Percentiles rank a stretch among this genome's conserved stretches.
Evolutionary conservation across 75 land plant species (phyloP).

Genomic region (Selaginella tamariscina): DNA sequence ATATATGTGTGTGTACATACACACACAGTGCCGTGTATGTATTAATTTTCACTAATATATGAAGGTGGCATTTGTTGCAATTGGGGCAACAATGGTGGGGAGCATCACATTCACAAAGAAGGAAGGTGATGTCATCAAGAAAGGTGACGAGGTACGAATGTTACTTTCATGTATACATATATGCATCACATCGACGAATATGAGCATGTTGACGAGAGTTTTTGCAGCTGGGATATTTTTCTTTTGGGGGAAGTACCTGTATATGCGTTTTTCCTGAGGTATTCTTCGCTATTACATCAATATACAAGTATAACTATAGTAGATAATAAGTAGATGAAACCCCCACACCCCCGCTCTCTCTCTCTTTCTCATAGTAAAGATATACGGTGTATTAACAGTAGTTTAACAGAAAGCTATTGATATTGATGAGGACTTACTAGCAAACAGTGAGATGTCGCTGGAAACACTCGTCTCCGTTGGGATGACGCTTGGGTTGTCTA

Average conservation of each 20-base stretch:
- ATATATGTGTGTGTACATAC: no score
- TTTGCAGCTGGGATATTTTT: constrained; percentile 84
- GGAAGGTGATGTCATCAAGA: constrained; percentile 50
- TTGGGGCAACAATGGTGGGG: constrained; percentile 98
- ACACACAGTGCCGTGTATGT: no score
- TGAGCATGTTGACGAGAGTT: neutral
- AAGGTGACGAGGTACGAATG: constrained; percentile 86
- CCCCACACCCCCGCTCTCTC: no score
- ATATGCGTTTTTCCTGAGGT: constrained; percentile 88
- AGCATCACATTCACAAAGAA: constrained; percentile 58
- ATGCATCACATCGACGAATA: neutral
- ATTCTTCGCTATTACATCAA: constrained; percentile 3
- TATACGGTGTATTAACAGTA: neutral
- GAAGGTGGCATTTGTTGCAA: constrained; percentile 90
- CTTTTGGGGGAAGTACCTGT: constrained; percentile 92
- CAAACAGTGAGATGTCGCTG: constrained; percentile 60
- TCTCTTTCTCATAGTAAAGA: neutral
- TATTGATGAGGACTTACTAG: constrained; percentile 67
- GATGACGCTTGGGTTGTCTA: constrained; percentile 56
- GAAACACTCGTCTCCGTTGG: constrained; percentile 81
- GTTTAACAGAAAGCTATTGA: constrained; percentile 57
- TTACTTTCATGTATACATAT: no score
- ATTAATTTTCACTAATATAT: neutral
- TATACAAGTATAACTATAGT: no score
- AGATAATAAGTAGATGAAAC: no score